phyloP scores from a whole-genome alignment of 1,139 yeast genomes.

The Candida neerlandica region DNA sequence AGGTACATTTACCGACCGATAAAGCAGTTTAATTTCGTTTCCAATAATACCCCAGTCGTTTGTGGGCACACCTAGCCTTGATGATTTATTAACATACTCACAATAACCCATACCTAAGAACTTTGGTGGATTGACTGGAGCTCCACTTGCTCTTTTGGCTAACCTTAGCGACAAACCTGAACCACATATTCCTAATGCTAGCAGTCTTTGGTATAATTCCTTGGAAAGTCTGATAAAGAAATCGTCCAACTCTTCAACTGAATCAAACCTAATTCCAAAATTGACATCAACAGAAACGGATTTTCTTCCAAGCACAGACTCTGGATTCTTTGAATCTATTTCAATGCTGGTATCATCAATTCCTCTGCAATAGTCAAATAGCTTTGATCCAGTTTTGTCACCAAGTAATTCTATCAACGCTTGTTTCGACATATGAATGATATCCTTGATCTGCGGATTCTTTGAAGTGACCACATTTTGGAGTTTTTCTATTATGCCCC shows the following conservation, averaged over 20 bases:
- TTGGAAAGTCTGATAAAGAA: conserved; percentile 61
- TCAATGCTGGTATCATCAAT: conserved; percentile 62
- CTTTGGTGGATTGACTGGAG: conserved; percentile 76
- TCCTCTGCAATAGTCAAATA: conserved; percentile 66
- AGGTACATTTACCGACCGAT: conserved; percentile 59
- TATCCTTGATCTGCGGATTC: conserved; percentile 27
- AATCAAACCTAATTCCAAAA: conserved; percentile 82
- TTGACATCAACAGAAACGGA: conserved; percentile 87
- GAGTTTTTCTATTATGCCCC: conserved; percentile 36
- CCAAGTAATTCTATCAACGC: conserved; percentile 59
- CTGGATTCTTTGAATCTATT: conserved; percentile 47
- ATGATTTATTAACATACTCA: conserved; percentile 60
- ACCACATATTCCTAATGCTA: conserved; percentile 52
- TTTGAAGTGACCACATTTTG: conserved; percentile 9
- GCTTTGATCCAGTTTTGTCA: conserved; percentile 64
- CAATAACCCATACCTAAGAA: conserved; percentile 84
- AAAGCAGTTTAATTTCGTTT: conserved; percentile 59
- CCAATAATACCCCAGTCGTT: conserved; percentile 63
- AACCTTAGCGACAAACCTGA: conserved; percentile 63
- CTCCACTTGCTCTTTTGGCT: conserved; percentile 62
- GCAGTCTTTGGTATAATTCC: conserved; percentile 61
- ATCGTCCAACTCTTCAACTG: conserved; percentile 57
- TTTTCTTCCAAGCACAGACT: conserved; percentile 55
- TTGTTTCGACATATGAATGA: conserved; percentile 37
- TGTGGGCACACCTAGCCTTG: conserved; percentile 65